A percentile compares a stretch with the other conserved stretches of the same genome.
These are phyloP conservation scores for Westerdykella aurantiaca DNA, from an alignment of 2,329 filamentous ascomycete species.

Conservation along the genomic window DNA sequence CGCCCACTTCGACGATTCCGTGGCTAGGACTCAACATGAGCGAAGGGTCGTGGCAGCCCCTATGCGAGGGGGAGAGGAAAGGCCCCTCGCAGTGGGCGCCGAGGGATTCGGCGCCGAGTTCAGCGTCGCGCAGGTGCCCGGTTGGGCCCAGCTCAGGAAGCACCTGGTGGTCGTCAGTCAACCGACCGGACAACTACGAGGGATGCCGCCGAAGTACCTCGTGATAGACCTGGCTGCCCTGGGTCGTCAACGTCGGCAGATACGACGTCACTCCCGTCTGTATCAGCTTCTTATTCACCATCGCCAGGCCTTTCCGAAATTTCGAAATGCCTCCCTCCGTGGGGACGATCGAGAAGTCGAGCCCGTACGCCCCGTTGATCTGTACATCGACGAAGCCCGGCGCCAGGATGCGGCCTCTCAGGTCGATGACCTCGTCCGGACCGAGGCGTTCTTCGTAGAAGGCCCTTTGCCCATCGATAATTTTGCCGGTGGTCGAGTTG, in stretches of 20 bases:
- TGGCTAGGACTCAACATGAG: slow-evolving; percentile 60
- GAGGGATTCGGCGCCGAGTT: slow-evolving; percentile 75
- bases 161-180: slow-evolving; percentile 40
- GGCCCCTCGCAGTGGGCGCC: slow-evolving; percentile 90
- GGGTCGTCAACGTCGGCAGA: slow-evolving; percentile 77
- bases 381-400: slow-evolving; percentile 88
- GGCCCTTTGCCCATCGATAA: slow-evolving; percentile 63
- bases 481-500: slow-evolving; percentile 72
- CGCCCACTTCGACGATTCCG: slow-evolving; percentile 59
- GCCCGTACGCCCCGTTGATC: slow-evolving; percentile 86
- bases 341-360: slow-evolving; percentile 82
- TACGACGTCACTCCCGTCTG: slow-evolving; percentile 83
- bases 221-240: slow-evolving; percentile 74
- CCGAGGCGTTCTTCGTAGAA: slow-evolving; percentile 62
- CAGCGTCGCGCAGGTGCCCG: slow-evolving; percentile 52
- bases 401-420: slow-evolving; percentile 74
- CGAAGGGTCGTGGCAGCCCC: slow-evolving; percentile 74
- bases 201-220: slow-evolving; percentile 43
- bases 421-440: slow-evolving; percentile 70
- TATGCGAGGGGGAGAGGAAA: slow-evolving; percentile 76
- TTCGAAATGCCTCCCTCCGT: slow-evolving; percentile 42
- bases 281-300: slow-evolving; percentile 66
- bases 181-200: slow-evolving; percentile 4
- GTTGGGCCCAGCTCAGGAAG: slow-evolving; percentile 74
- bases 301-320: slow-evolving; percentile 67